A percentile compares a stretch with the other conserved stretches of the same genome.
Evolutionary conservation across 169 alveolate genomes (phyloP).

Genomic region (Eimeria zaria): DNA sequence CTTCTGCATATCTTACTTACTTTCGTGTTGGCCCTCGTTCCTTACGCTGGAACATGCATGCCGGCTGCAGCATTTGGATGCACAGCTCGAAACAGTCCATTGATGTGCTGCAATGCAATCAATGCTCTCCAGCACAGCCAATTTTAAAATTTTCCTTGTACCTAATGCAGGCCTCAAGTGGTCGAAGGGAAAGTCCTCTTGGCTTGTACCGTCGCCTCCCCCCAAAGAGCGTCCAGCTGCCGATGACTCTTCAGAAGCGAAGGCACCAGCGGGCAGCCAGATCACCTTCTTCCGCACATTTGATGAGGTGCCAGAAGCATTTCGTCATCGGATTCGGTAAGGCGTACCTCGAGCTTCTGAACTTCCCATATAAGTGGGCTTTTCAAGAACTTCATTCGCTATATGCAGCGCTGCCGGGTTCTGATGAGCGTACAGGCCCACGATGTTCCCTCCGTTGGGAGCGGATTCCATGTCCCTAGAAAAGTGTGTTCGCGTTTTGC

Average conservation of each 20-base stretch:
- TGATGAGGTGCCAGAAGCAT: conserved; percentile 73
- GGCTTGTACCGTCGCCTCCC: conserved; percentile 76
- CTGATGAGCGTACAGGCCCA: conserved; percentile 74
- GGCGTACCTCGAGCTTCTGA: background rate
- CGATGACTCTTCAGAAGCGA: background rate
- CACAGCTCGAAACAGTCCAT: background rate
- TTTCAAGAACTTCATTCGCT: background rate
- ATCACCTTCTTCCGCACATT: conserved; percentile 43
- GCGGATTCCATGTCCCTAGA: conserved; percentile 86
- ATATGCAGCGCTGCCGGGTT: background rate
- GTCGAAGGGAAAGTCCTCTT: conserved; percentile 59
- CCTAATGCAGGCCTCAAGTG: conserved; percentile 39
- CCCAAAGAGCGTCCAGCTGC: background rate
- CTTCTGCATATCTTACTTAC: background rate
- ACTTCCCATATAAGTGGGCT: background rate
- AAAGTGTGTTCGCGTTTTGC: conserved; percentile 94
- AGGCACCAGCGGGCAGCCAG: background rate
- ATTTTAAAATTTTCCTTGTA: background rate
- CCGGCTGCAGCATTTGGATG: background rate
- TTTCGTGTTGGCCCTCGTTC: background rate
- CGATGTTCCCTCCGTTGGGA: conserved; percentile 90
- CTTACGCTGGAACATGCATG: background rate
- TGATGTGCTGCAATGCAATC: background rate
- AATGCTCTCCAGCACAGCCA: background rate
- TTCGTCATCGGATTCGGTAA: conserved; percentile 69